Conservation (phyloP, 2,329 filamentous ascomycete genomes). For the Daldinia eschscholtzii region DNA sequence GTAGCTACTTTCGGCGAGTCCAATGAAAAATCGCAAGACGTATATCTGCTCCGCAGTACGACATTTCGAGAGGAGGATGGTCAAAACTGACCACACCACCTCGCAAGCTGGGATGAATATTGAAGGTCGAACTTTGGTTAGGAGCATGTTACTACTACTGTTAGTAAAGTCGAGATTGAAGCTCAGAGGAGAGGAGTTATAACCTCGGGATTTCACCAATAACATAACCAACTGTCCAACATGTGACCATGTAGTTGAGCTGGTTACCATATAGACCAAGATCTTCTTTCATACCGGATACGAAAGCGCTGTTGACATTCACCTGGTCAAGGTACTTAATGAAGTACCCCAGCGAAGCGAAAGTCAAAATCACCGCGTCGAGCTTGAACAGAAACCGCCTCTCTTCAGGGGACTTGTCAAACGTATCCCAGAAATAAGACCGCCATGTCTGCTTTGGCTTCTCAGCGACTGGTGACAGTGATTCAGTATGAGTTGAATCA, state of each 20-base stretch:
- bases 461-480: constrained; percentile 36
- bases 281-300: constrained; percentile 62
- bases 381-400: constrained; percentile 58
- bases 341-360: constrained; percentile 59
- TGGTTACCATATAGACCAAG: constrained; percentile 57
- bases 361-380: constrained; percentile 57
- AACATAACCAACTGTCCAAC: constrained; percentile 52
- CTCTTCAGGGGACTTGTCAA: constrained; percentile 59
- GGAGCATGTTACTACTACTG: constrained; percentile 50
- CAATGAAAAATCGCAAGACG: constrained; percentile 54
- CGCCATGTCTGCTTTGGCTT: constrained; percentile 58
- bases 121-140: constrained; percentile 54
- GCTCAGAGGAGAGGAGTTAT: background rate
- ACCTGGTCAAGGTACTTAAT: constrained; percentile 56
- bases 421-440: constrained; percentile 64
- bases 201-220: constrained; percentile 52
- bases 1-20: constrained; percentile 50
- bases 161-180: constrained; percentile 24
- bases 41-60: constrained; percentile 53
- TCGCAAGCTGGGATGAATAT: constrained; percentile 56
- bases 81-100: constrained; percentile 52
- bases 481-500: constrained; percentile 28
- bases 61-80: constrained; percentile 53
- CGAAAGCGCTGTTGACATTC: constrained; percentile 60
- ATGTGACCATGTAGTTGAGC: constrained; percentile 52